Evolutionary conservation across 768 basidiomycete species (phyloP), one percentile per base, ranked within the genome.

Genomic region (Tephrocybe sp.): DNA sequence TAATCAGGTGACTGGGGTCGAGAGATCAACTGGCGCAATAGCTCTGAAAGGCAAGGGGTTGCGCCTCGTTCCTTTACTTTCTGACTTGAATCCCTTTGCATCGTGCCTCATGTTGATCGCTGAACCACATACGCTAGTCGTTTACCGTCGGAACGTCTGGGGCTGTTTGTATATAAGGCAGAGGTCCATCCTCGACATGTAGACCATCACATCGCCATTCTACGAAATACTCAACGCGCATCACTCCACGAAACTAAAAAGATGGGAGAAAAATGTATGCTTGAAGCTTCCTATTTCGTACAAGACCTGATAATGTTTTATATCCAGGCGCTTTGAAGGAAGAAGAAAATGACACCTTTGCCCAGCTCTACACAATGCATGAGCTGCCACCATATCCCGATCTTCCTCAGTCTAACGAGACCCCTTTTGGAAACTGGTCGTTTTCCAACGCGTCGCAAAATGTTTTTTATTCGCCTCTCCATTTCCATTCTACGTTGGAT

Each of bases 101-200:
- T 44, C 25, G 24, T 44, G 50, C 61, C 65, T 62, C 64, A 51
- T 65, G 64, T 62, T 62, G 62, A 65, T 65, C 54, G 44, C 23
- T 33, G 21, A 53, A 44, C 24, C 37, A 17, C 48, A 24, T 37
- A 53, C 54, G 48, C 57, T 40, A 37, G 32, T 26, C 25, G 33
- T 55, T 57, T 58, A 48, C 61, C 42, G 44, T 52, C 32, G 45
- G 48, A 46, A 46, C 39, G 55, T 48, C 56, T 47, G 48, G 36
- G 23, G 37, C 51, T 43, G 39, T 55, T 54, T 49, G 51, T 60
- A 63, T 62, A 55, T 60, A 60, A 62, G 32, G 48, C 38, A 55
- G 37, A 51, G 43, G 48, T 52, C 48, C 41, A 46, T 50, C 48
- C n/a, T 47, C 23, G 44, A 43, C 26, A 9, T 49, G 30, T 46